Conservation (phyloP, 2,329 filamentous ascomycete genomes). For the Colletotrichum sojae region DNA sequence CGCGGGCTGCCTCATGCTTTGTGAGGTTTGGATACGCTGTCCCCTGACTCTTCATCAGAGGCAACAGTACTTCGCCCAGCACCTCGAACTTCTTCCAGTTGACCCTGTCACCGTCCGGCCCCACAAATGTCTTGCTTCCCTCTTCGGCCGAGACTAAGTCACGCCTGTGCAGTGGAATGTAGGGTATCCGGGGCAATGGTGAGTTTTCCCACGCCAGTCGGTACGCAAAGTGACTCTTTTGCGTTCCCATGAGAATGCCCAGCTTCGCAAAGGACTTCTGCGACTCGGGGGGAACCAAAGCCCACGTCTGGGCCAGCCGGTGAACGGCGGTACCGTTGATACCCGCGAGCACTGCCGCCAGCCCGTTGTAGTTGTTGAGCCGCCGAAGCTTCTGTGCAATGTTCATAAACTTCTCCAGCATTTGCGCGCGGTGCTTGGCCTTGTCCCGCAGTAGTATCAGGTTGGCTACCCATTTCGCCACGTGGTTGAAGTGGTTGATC, state of each 20-base stretch:
- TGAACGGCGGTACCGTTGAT: slow-evolving; percentile 91
- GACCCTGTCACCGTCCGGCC: slow-evolving; percentile 79
- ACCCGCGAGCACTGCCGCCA: slow-evolving; percentile 94
- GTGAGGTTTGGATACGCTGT: slow-evolving; percentile 82
- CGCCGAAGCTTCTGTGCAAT: slow-evolving; percentile 89
- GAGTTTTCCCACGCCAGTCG: slow-evolving; percentile 98
- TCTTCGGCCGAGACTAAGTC: slow-evolving; percentile 94
- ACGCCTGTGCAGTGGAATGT: slow-evolving; percentile 88
- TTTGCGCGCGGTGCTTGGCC: slow-evolving; percentile 91
- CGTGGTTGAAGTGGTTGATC: slow-evolving; percentile 92
- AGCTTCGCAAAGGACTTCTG: slow-evolving; percentile 90
- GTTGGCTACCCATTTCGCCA: slow-evolving; percentile 86
- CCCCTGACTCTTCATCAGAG: slow-evolving; percentile 92
- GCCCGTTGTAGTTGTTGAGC: slow-evolving; percentile 96
- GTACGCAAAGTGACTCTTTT: slow-evolving; percentile 94
- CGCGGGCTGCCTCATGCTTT: slow-evolving; percentile 78
- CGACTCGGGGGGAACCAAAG: slow-evolving; percentile 78
- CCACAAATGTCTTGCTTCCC: slow-evolving; percentile 91
- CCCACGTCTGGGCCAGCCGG: slow-evolving; percentile 83
- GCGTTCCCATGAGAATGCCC: slow-evolving; percentile 91
- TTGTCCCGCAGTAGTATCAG: slow-evolving; percentile 93
- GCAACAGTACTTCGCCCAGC: slow-evolving; percentile 90
- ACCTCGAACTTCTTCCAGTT: slow-evolving; percentile 99
- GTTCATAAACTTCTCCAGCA: slow-evolving; percentile 96
- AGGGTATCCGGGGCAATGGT: slow-evolving; percentile 89